Percentiles rank a stretch among this genome's conserved stretches.
Conservation (phyloP, 495 filamentous ascomycete genomes). For the Polyplosphaeria fusca region DNA sequence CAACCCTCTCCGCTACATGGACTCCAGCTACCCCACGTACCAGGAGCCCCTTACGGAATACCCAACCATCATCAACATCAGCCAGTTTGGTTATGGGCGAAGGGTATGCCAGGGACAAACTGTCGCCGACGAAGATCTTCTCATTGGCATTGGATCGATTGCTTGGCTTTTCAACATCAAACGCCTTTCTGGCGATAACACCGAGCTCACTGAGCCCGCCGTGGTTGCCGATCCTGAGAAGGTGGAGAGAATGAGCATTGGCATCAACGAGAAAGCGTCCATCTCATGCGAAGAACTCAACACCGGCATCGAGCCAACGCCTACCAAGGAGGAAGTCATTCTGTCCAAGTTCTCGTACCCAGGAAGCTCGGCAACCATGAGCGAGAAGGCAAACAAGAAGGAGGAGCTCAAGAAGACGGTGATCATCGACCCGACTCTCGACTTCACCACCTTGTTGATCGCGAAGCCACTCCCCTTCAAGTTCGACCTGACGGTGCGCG, state of each 20-base stretch:
- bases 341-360: slow-evolving; percentile 23
- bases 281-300: slow-evolving; percentile 35
- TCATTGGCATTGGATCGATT: slow-evolving; percentile 56
- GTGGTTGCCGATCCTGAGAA: slow-evolving; percentile 12
- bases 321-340: slow-evolving; percentile 19
- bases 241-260: slow-evolving; percentile 6
- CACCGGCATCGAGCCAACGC: slow-evolving; percentile 22
- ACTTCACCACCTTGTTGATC: slow-evolving; percentile 39
- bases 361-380: not conserved
- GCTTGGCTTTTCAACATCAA: slow-evolving; percentile 57
- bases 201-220: slow-evolving; percentile 1
- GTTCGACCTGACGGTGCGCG: slow-evolving; percentile 33
- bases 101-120: slow-evolving; percentile 58
- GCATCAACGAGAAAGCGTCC: slow-evolving; percentile 26
- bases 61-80: slow-evolving; percentile 55
- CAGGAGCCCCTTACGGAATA: slow-evolving; percentile 52
- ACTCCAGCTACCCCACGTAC: slow-evolving; percentile 51
- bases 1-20: slow-evolving; percentile 40
- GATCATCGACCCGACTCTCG: slow-evolving; percentile 34
- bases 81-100: slow-evolving; percentile 60
- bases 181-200: slow-evolving; percentile 37
- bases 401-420: slow-evolving; percentile 2
- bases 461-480: slow-evolving; percentile 39
- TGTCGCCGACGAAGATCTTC: slow-evolving; percentile 55
- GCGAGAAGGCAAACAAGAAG: slow-evolving; percentile 27